phyloP scores from a whole-genome alignment of 2,329 filamentous ascomycete genomes.

The Penicillium sp. region DNA sequence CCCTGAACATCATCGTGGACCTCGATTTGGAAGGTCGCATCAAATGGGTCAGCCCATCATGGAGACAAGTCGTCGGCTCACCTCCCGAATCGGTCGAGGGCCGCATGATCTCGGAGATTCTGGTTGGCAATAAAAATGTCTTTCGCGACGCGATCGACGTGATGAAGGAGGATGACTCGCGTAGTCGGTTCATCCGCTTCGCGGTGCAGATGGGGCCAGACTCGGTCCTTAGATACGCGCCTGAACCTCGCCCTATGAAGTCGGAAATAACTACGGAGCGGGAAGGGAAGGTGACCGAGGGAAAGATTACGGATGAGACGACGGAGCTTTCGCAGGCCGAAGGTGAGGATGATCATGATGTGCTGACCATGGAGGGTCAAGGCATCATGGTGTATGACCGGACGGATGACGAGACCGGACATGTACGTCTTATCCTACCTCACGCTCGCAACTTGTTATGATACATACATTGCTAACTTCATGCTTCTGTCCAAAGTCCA shows the following conservation, averaged over 20 bases:
- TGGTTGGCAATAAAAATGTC: slow-evolving; percentile 75
- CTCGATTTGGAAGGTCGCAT: slow-evolving; percentile 86
- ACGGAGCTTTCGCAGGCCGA: slow-evolving; percentile 41
- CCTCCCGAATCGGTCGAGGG: slow-evolving; percentile 71
- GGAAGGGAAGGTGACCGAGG: not conserved
- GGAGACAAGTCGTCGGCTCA: slow-evolving; percentile 89
- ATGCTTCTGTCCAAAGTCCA: slow-evolving; percentile 63
- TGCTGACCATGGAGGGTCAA: slow-evolving; percentile 86
- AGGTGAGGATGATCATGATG: slow-evolving; percentile 47
- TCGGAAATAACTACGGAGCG: slow-evolving; percentile 6
- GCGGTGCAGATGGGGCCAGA: slow-evolving; percentile 68
- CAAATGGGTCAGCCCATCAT: slow-evolving; percentile 95
- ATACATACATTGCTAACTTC: not conserved
- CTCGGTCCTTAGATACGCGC: slow-evolving; percentile 62
- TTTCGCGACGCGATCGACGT: slow-evolving; percentile 84
- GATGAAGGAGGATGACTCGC: slow-evolving; percentile 90
- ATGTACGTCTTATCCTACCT: slow-evolving; percentile 60
- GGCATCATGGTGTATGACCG: slow-evolving; percentile 98
- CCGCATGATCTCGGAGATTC: slow-evolving; percentile 74
- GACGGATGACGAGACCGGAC: slow-evolving; percentile 80
- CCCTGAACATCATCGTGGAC: slow-evolving; percentile 93
- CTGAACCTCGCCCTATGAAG: slow-evolving; percentile 30
- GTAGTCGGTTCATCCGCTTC: slow-evolving; percentile 87
- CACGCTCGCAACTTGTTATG: not conserved
- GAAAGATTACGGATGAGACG: slow-evolving; percentile 28